Percentiles rank a stretch among this genome's conserved stretches.
phyloP scores from a whole-genome alignment of 768 basidiomycete genomes.

The Lyophyllum decastes region DNA sequence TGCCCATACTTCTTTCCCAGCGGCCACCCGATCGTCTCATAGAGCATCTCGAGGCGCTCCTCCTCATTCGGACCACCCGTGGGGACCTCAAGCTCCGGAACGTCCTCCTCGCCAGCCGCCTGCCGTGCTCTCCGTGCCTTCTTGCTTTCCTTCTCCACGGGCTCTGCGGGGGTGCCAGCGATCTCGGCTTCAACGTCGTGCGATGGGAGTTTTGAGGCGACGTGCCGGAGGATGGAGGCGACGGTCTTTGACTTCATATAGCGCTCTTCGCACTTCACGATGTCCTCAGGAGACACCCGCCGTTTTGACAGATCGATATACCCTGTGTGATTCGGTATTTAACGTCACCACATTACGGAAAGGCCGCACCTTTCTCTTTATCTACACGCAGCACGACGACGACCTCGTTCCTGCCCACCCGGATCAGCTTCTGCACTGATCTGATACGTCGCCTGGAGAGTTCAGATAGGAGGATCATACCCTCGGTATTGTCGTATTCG shows the following conservation, averaged over 20 bases:
- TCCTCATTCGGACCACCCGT: constrained; percentile 62
- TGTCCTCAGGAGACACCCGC: constrained; percentile 96
- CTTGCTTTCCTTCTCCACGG: constrained; percentile 50
- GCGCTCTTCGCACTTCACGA: constrained; percentile 97
- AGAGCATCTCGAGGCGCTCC: constrained; percentile 79
- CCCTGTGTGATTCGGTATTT: constrained; percentile 45
- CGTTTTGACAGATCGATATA: constrained; percentile 99
- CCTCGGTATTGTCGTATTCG: constrained; percentile 98
- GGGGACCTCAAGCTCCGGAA: constrained; percentile 38
- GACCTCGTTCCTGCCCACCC: constrained; percentile 97
- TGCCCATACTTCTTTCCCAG: constrained; percentile 91
- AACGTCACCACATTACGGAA: not conserved
- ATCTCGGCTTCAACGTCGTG: constrained; percentile 34
- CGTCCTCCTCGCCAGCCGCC: constrained; percentile 46
- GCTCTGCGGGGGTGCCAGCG: constrained; percentile 26
- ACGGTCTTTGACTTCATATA: constrained; percentile 99
- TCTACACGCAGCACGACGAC: constrained; percentile 98
- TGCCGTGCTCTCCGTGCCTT: constrained; percentile 48
- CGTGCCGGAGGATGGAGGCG: constrained; percentile 89
- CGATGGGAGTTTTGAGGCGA: constrained; percentile 78
- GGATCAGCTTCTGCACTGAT: constrained; percentile 96
- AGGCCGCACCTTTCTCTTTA: constrained; percentile 89
- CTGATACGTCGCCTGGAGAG: constrained; percentile 94
- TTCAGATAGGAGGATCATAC: constrained; percentile 99
- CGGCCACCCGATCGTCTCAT: constrained; percentile 93